Evolutionary conservation across 345 rosid species (phyloP), one percentile per base, ranked within the genome.

Genomic region (Clausena lansium): DNA sequence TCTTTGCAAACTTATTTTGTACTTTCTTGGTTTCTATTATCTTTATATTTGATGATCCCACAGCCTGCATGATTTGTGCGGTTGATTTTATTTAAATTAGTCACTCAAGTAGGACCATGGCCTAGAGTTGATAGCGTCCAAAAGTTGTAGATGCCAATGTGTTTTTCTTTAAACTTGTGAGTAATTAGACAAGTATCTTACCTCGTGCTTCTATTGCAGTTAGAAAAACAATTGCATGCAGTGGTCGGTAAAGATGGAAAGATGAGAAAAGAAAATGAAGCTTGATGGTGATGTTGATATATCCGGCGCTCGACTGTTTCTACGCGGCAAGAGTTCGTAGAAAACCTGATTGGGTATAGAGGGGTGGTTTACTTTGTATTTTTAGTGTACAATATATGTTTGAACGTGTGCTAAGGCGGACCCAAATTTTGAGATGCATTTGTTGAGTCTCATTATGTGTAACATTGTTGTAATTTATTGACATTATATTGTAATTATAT

Each of bases 181-280:
- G 17, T 76, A 50, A 65, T 50, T n/a, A 7, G 33, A 65, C 24
- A 35, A 52, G 50, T 35, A 55, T 59, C 39, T 59, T 71, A 45
- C 35, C 11, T 38, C 33, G 25, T 35, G 9, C 45, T 39, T 54
- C 5, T 0, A 71, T 69, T 83, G 90, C 94, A 96, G 99, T 76
- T 93, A 71, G 97, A 91, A 80, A 87, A 84, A 77, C 92, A 89
- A 77, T 75, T 93, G 85, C 85, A 87, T 75, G 85, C 85, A 50
- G 70, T 84, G 73, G 66, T 83, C 66, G 79, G 70, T 36, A 86
- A 82, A 45, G 84, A 82, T 47, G 86, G 84, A 64, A 76, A 19
- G 45, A 57, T 19, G 63, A 79, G 80, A 82, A 79, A 84, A 76
- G 83, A 77, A 41, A 81, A 82, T 35, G 64, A 82, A 62, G 63